Percentiles rank a stretch among this genome's conserved stretches.
These are phyloP conservation scores for Colletotrichum neosansevieriae DNA, from an alignment of 2,329 filamentous ascomycete genomes.

Conservation along the genomic window DNA sequence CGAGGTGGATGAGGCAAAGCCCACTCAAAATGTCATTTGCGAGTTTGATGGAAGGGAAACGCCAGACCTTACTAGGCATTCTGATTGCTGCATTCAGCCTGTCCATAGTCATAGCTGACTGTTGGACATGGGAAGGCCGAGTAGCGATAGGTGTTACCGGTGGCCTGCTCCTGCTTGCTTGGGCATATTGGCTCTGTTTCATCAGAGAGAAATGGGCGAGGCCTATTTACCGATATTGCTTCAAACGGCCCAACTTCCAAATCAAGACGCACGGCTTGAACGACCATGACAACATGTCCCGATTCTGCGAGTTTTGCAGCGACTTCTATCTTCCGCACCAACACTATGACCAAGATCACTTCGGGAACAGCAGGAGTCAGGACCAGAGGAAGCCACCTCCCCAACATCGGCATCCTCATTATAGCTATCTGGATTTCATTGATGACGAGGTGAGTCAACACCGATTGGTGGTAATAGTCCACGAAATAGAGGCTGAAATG, in stretches of 20 bases:
- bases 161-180: too few relatives aligned
- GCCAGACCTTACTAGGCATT: not conserved
- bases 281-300: too few relatives aligned
- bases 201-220: not conserved
- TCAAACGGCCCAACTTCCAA: too few relatives aligned
- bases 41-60: not conserved
- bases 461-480: too few relatives aligned
- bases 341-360: too few relatives aligned
- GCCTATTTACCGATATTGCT: too few relatives aligned
- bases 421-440: not conserved
- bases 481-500: too few relatives aligned
- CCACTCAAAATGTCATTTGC: not conserved
- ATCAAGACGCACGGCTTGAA: too few relatives aligned
- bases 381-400: too few relatives aligned
- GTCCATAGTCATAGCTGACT: not conserved
- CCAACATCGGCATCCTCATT: not conserved
- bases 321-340: too few relatives aligned
- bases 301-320: too few relatives aligned
- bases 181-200: not conserved
- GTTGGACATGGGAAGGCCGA: not conserved
- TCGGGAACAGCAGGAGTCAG: too few relatives aligned
- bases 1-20: not conserved
- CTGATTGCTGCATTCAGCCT: not conserved
- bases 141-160: not conserved
- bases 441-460: not conserved